Percentiles rank a stretch among this genome's conserved stretches.
phyloP scores from a whole-genome alignment of 495 filamentous ascomycete genomes.

The Penicillium angulare region DNA sequence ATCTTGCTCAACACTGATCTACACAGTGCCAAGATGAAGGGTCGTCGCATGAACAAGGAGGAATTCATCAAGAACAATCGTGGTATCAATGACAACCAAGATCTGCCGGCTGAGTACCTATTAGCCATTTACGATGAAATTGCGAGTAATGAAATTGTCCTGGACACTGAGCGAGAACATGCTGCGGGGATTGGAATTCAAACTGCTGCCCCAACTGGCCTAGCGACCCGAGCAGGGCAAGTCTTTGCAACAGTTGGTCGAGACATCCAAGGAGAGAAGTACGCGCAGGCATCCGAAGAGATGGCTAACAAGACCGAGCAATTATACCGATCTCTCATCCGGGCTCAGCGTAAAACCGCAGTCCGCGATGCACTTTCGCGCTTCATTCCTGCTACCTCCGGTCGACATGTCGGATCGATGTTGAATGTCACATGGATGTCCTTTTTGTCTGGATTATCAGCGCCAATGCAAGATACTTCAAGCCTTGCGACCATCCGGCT shows the following conservation, averaged over 20 bases:
- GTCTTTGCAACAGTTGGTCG: constrained; percentile 86
- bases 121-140: constrained; percentile 91
- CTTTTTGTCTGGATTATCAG: constrained; percentile 89
- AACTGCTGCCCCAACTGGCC: constrained; percentile 56
- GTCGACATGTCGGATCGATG: constrained; percentile 95
- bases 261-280: constrained; percentile 89
- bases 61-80: constrained; percentile 99
- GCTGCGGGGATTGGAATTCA: constrained; percentile 68
- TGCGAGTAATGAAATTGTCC: constrained; percentile 83
- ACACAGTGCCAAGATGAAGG: constrained; percentile 84
- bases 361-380: constrained; percentile 64
- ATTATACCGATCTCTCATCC: constrained; percentile 85
- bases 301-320: constrained; percentile 88
- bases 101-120: constrained; percentile 92
- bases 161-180: constrained; percentile 85
- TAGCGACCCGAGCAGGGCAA: constrained; percentile 85
- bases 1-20: constrained; percentile 96
- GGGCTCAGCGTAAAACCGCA: constrained; percentile 75
- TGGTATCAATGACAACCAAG: constrained; percentile 95
- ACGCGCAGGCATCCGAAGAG: constrained; percentile 90
- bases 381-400: constrained; percentile 89
- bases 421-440: constrained; percentile 99
- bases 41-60: constrained; percentile 81
- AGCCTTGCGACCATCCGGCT: constrained; percentile 86
- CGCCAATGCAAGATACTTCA: constrained; percentile 85